Conservation (phyloP, 1,139 yeast genomes). For the Pichia sp. region DNA sequence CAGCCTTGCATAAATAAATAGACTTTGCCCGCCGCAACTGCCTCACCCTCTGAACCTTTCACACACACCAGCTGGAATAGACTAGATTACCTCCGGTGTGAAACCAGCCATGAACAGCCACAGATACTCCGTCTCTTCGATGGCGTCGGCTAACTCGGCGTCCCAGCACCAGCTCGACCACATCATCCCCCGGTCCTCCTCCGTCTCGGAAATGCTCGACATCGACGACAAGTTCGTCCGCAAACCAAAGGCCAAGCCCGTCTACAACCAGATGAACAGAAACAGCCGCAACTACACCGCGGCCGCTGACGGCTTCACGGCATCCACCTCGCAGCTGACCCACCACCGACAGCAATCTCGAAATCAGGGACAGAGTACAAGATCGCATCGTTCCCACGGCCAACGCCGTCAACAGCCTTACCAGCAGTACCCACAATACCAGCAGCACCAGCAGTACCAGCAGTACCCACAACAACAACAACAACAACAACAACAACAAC, state of each 20-base stretch:
- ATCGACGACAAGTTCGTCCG: slow-evolving; percentile 40
- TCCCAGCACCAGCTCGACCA: slow-evolving; percentile 8
- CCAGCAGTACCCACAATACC: slow-evolving; percentile 2
- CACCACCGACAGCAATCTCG: not conserved
- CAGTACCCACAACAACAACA: not conserved
- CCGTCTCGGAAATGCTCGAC: slow-evolving; percentile 31
- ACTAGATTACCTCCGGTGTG: too few species aligned
- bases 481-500: too few species aligned
- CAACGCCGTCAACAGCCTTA: not conserved
- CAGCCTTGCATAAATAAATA: not conserved
- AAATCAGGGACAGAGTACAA: not conserved
- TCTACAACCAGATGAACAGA: slow-evolving; percentile 9
- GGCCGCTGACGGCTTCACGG: not conserved
- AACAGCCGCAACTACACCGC: slow-evolving; percentile 1
- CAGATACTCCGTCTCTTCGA: slow-evolving; percentile 17
- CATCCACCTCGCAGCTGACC: not conserved
- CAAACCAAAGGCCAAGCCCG: slow-evolving; percentile 30
- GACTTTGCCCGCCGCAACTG: not conserved
- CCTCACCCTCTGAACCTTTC: too few species aligned
- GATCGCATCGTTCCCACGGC: not conserved
- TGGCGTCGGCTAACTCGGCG: slow-evolving; percentile 12
- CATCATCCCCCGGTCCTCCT: slow-evolving; percentile 33
- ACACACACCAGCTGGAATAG: too few species aligned
- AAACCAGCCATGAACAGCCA: not conserved
- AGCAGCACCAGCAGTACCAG: slow-evolving; percentile 2